Base-by-base conservation (phyloP, 345 rosid genomes). In the Excoecaria agallocha region DNA sequence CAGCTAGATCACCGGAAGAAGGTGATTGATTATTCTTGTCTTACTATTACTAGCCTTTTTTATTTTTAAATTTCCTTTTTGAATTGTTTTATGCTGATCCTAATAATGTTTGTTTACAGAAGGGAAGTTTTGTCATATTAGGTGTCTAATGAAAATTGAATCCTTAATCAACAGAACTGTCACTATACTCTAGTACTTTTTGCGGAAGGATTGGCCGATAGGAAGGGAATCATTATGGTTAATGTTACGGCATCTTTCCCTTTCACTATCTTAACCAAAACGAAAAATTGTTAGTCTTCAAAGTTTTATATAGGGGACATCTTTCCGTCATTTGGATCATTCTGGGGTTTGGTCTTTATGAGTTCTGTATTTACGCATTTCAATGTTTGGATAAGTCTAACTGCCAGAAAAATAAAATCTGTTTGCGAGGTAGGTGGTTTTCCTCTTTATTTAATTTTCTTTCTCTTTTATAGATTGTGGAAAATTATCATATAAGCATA, bases 1-100 rank as follows among this genome's bases (percentile, higher is more conserved):
- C 98, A 91, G 88, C 89, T 82, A 82, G 97, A 89, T 80, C 87
- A 87, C 63, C 88, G 92, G 66, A 91, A 91, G 77, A 93, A 93
- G 98, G 97, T 93, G 74, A 72, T 24, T 61, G 25, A 12, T 72
- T 45, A n/a, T 39, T 70, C 30, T 17, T 35, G 12, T 8, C 7
- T 51, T 17, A 17, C 10, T 37, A n/a, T 56, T 25, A 35, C 35
- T 35, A 60, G 6, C 15, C 12, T 15, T 12, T 3, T 13, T 35
- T n/a, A n/a, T n/a, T 60, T 35, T 35, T 60, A 1, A 22, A 15
- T 1, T 12, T 30, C 10, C 41, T 12, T 12, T 6, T 12, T 12
- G 4, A 13, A 5, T 30, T 20, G 3, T 24, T 20, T 60, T 60
- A 13, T 35, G 45, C 20, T 24, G 11, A 11, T 24, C 24, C 38